Conservation (phyloP, 2,329 filamentous ascomycete genomes). For the Reticulascus tulasneorum region DNA sequence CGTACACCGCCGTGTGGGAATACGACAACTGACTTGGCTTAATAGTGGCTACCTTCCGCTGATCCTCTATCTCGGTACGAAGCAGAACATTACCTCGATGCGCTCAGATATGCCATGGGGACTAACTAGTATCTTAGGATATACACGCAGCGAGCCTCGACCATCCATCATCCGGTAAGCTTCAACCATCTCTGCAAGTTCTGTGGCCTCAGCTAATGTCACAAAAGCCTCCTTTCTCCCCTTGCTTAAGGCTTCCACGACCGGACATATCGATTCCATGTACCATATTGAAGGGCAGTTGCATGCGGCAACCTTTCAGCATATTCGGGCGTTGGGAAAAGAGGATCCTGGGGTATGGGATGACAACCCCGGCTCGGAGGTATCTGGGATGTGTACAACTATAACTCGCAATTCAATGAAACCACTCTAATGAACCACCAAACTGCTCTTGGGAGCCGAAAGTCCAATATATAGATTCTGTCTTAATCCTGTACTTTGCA, state of each 20-base stretch:
- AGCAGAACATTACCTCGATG: background rate
- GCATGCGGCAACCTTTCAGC: too few species aligned
- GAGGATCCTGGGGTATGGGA: too few species aligned
- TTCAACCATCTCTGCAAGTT: background rate
- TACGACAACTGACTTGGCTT: too few species aligned
- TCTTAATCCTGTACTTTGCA: too few species aligned
- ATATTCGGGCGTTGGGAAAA: too few species aligned
- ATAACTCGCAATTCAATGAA: constrained; percentile 15
- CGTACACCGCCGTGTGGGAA: too few species aligned
- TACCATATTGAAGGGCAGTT: constrained; percentile 12
- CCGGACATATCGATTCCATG: constrained; percentile 8
- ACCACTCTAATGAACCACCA: constrained; percentile 13
- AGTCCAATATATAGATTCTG: too few species aligned
- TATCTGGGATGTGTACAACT: constrained; percentile 10
- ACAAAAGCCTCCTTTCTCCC: constrained; percentile 56
- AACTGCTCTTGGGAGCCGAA: too few species aligned
- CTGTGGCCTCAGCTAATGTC: constrained; percentile 16
- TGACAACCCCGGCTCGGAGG: too few species aligned
- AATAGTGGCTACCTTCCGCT: constrained; percentile 88
- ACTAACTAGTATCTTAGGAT: constrained; percentile 54
- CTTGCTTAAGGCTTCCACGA: constrained; percentile 45
- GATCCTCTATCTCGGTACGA: constrained; percentile 89
- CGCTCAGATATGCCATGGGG: too few species aligned
- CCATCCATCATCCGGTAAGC: constrained; percentile 63
- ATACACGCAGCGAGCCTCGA: constrained; percentile 88